A percentile compares a stretch with the other conserved stretches of the same genome.
These are phyloP conservation scores for Hibiscus syriacus DNA, from an alignment of 345 rosid species.

Conservation along the genomic window DNA sequence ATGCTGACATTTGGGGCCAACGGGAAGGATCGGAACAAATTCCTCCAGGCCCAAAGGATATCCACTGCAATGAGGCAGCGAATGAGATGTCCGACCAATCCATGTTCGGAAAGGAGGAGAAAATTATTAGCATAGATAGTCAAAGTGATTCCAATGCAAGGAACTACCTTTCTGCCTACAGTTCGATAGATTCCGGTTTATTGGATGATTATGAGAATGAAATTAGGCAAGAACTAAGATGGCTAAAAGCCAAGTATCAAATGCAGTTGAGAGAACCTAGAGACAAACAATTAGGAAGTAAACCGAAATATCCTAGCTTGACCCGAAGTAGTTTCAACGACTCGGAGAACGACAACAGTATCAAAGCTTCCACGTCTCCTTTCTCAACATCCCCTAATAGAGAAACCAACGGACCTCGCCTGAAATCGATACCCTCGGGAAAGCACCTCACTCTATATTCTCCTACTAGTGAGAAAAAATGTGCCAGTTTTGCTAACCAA, in stretches of 20 bases:
- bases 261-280: constrained; percentile 51
- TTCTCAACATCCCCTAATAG: constrained; percentile 9
- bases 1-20: constrained; percentile 61
- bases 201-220: constrained; percentile 60
- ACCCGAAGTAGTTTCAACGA: constrained; percentile 12
- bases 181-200: constrained; percentile 14
- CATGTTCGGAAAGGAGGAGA: constrained; percentile 27
- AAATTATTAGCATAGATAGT: constrained; percentile 25
- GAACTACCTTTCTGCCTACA: constrained; percentile 19
- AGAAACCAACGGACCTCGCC: constrained; percentile 5
- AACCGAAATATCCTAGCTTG: constrained; percentile 16
- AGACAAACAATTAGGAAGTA: constrained; percentile 37
- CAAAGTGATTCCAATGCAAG: constrained; percentile 18
- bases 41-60: constrained; percentile 30
- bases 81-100: constrained; percentile 12
- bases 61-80: constrained; percentile 34
- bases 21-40: constrained; percentile 26
- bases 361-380: constrained; percentile 10
- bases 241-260: constrained; percentile 83
- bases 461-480: constrained; percentile 15
- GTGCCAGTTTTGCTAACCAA: constrained; percentile 10
- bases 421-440: constrained; percentile 4
- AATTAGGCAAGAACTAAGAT: constrained; percentile 70
- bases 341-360: constrained; percentile 5
- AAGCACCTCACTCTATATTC: constrained; percentile 11